These are phyloP conservation scores for Schwanniomyces sp. DNA, from an alignment of 805 yeast species.

Conservation along the genomic window DNA sequence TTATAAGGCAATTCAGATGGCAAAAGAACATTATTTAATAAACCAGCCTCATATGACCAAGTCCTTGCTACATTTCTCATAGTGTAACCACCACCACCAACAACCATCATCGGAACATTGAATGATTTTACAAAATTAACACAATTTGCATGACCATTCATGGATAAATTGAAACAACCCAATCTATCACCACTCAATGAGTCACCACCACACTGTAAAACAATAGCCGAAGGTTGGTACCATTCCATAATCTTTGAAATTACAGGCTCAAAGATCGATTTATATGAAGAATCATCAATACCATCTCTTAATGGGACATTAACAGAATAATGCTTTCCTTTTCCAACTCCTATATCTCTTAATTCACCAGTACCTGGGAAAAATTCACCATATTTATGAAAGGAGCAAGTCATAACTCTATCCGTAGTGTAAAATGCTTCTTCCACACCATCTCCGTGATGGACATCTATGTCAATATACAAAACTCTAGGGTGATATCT, in stretches of 20 bases:
- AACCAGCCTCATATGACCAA: slow-evolving; percentile 92
- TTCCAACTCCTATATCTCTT: slow-evolving; percentile 87
- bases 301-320: slow-evolving; percentile 96
- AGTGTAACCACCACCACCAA: slow-evolving; percentile 99
- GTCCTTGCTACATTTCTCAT: slow-evolving; percentile 95
- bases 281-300: slow-evolving; percentile 86
- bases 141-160: slow-evolving; percentile 95
- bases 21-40: slow-evolving; percentile 75
- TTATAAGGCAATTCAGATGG: slow-evolving; percentile 86
- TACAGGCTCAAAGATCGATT: slow-evolving; percentile 85
- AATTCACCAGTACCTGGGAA: slow-evolving; percentile 97
- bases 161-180: slow-evolving; percentile 93
- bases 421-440: slow-evolving; percentile 96
- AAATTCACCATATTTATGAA: slow-evolving; percentile 95
- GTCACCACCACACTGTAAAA: slow-evolving; percentile 98
- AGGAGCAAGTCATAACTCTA: slow-evolving; percentile 93
- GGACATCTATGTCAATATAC: slow-evolving; percentile 92
- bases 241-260: slow-evolving; percentile 73
- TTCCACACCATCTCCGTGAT: slow-evolving; percentile 98
- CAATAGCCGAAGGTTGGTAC: slow-evolving; percentile 95
- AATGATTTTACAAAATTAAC: slow-evolving; percentile 83
- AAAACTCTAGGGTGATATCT: slow-evolving; percentile 90
- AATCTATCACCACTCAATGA: slow-evolving; percentile 93
- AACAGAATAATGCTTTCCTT: slow-evolving; percentile 84
- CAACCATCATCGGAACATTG: slow-evolving; percentile 85